Evolutionary conservation across 306 rosid genomes (phyloP), one percentile per base, ranked within the genome.

Genomic region (Crotalaria pallida): DNA sequence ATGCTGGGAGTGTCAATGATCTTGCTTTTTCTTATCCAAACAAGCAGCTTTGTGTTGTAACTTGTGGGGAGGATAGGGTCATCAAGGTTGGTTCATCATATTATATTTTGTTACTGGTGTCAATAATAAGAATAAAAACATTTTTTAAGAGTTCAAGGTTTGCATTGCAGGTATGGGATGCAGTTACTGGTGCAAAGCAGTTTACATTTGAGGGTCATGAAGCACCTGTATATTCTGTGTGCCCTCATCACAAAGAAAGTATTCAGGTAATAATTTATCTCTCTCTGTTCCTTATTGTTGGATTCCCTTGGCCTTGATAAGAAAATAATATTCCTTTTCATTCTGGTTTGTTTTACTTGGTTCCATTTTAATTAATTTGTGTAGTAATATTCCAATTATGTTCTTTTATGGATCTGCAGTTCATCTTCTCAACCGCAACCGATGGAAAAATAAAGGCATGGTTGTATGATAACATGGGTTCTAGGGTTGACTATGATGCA

Each of bases 401-500:
- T 59, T 62, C 27, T 68, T 41, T 38, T 51, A 62, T 77, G 53
- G 33, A 65, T 61, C 48, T 74, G 52, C 87, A 95, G 99, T 95
- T 95, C 71, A 91, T 95, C 72, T 95, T 95, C 86, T 95, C 99
- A 34, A 95, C 97, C 31, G 99, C 99, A 70, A 84, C 93, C 53
- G 99, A 95, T 81, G 99, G 99, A 55, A 91, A 95, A 88, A 95
- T 95, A 84, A 95, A 95, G 89, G 99, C 99, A 56, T 95, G 99
- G 97, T 75, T 95, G 85, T 95, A 95, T 80, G 99, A 91, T 88
- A 89, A 83, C 77, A 4, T 87, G 85, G 99, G 99, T 62, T 91
- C 99, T 58, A 89, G 99, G 85, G 99, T 95, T 78, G 96, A 95
- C 74, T 95, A 95, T 72, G 97, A 95, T 78, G 99, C 97, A 38